phyloP scores from a whole-genome alignment of 2,329 filamentous ascomycete genomes.

The Ophiocordyceps camponoti-saundersi region DNA sequence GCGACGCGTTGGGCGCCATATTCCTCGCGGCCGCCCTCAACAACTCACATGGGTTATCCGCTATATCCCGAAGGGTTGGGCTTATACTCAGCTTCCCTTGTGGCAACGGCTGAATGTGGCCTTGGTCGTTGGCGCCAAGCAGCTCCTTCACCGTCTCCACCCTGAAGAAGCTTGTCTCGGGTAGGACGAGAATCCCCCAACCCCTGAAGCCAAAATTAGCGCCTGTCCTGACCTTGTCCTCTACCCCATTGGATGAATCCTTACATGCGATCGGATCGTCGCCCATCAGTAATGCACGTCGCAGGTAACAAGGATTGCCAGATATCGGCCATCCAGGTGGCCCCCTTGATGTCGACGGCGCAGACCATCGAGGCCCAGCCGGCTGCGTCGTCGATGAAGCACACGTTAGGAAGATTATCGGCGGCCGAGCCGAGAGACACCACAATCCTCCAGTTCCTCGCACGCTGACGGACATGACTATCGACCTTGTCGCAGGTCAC shows the following conservation, averaged over 20 bases:
- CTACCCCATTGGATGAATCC: constrained; percentile 1
- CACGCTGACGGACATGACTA: constrained; percentile 20
- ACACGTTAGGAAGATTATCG: constrained; percentile 35
- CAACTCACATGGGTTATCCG: too few relatives aligned
- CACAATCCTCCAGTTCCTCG: constrained; percentile 32
- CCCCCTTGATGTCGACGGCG: constrained; percentile 32
- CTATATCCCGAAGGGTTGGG: too few relatives aligned
- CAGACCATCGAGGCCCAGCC: constrained; percentile 32
- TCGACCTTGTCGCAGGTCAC: constrained; percentile 7
- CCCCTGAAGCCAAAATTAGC: constrained; percentile 12
- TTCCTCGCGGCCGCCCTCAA: too few relatives aligned
- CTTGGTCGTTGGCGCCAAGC: constrained; percentile 10
- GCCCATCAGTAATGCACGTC: constrained; percentile 8
- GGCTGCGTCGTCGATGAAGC: constrained; percentile 26
- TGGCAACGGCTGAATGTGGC: constrained; percentile 6
- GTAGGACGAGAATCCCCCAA: constrained; percentile 32
- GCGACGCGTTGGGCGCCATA: too few relatives aligned
- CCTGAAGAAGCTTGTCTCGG: constrained; percentile 23
- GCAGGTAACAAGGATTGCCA: constrained; percentile 21
- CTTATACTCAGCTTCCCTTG: constrained; percentile 7
- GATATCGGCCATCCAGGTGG: constrained; percentile 32
- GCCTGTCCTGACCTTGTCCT: not conserved
- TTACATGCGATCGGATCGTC: too few relatives aligned
- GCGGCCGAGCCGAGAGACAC: constrained; percentile 21
- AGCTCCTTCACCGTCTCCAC: constrained; percentile 17